Evolutionary conservation across 148 eudicot species (phyloP), one percentile per base, ranked within the genome.

Genomic region (Vaccinium macrocarpon): DNA sequence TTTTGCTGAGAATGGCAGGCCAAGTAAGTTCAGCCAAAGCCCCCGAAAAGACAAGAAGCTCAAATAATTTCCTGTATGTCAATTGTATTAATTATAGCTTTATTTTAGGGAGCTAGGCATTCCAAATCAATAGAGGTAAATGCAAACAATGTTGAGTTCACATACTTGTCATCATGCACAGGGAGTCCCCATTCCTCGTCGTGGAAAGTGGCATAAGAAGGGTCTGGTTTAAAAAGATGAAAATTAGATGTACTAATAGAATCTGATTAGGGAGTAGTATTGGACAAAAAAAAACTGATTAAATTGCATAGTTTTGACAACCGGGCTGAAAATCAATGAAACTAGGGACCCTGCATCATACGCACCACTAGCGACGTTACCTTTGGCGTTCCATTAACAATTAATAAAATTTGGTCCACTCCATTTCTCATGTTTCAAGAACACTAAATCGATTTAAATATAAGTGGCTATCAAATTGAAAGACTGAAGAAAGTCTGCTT

Each of bases 151-250:
- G 35, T 19, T 49, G 11, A 10, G 61, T 38, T 32, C 52, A 84
- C 84, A 21, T 86, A 86, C 90, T 82, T 88, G 86, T 88, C 90
- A 11, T 86, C 86, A 19, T 88, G 90, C 48, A 86, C 84, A 38
- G 90, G 88, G 70, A 86, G 86, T 86, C 90, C 90, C 90, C 90
- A 88, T 86, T 88, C 90, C 72, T 88, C 90, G 72, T 88, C 90
- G 6, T 88, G 90, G 81, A 88, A 88, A 68, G 86, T 61, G 82
- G 90, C 84, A 51, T 88, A 88, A 42, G 42, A 29, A 29, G 80
- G 84, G 66, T 88, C 90, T 88, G 84, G 49, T 82, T 84, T 35
- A 50, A 42, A 51, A 29, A 76, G 23, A 15, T 55, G 57, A 73
- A 64, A 81, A 64, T 64, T 23, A 23, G 71, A 64, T 23, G 29